phyloP scores from a whole-genome alignment of 1,284 basidiomycete species.

The Cryptococcus amylolentus region DNA sequence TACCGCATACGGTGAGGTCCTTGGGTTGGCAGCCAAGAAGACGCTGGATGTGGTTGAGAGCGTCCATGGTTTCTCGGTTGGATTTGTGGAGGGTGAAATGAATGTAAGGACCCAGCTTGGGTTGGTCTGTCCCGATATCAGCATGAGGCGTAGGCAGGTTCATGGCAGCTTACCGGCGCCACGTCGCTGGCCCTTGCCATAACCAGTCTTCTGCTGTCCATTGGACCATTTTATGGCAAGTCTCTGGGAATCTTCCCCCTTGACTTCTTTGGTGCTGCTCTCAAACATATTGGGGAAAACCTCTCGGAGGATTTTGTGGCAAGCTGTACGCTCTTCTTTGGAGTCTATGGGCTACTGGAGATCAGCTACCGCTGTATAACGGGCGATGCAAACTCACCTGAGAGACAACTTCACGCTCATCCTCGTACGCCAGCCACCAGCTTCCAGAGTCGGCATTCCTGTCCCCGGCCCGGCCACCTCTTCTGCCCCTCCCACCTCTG shows the following conservation, averaged over 20 bases:
- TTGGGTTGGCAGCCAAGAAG: constrained; percentile 69
- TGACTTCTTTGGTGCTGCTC: constrained; percentile 50
- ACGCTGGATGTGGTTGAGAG: constrained; percentile 72
- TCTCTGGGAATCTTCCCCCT: constrained; percentile 25
- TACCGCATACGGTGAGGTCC: constrained; percentile 86
- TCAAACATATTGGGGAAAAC: constrained; percentile 79
- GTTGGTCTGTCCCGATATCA: constrained; percentile 5
- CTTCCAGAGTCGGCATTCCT: constrained; percentile 49
- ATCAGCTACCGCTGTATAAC: neutral
- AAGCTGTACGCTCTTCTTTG: constrained; percentile 73
- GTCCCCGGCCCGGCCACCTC: constrained; percentile 53
- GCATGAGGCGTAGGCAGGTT: no score
- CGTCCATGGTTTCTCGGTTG: constrained; percentile 96
- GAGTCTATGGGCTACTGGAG: constrained; percentile 66
- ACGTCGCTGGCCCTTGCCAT: constrained; percentile 13
- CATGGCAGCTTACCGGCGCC: constrained; percentile 8
- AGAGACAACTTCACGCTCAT: constrained; percentile 70
- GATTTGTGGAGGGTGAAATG: constrained; percentile 97
- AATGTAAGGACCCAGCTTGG: constrained; percentile 65
- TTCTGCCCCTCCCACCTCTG: constrained; percentile 52
- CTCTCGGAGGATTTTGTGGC: constrained; percentile 77
- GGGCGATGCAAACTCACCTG: constrained; percentile 56
- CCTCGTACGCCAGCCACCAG: constrained; percentile 51
- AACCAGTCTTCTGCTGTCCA: neutral
- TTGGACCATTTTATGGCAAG: constrained; percentile 42